Percentiles rank a stretch among this genome's conserved stretches.
These are phyloP conservation scores for Hypsizygus marmoreus DNA, from an alignment of 768 basidiomycete genomes.

Conservation along the genomic window DNA sequence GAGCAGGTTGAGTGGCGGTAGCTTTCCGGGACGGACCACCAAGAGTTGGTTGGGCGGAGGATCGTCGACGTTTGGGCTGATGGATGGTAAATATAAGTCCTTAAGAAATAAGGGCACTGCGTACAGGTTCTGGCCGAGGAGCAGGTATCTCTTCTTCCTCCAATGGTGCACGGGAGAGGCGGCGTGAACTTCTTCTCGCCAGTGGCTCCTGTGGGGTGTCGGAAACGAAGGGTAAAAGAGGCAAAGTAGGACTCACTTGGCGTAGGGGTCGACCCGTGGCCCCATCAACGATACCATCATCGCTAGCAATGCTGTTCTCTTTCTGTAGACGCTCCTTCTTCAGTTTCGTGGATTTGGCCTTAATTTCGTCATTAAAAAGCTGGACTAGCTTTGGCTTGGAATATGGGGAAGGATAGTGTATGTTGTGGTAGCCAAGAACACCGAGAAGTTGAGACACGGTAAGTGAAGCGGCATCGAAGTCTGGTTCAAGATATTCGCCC, in stretches of 20 bases:
- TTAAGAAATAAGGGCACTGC: constrained; percentile 22
- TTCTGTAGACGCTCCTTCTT: constrained; percentile 66
- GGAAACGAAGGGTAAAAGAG: constrained; percentile 5
- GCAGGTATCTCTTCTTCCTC: constrained; percentile 45
- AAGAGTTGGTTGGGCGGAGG: constrained; percentile 74
- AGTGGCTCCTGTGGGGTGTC: constrained; percentile 24
- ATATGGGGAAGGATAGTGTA: constrained; percentile 72
- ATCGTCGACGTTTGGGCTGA: constrained; percentile 78
- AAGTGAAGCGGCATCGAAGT: constrained; percentile 72
- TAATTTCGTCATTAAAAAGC: constrained; percentile 79
- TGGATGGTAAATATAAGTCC: constrained; percentile 9
- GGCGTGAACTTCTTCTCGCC: constrained; percentile 61
- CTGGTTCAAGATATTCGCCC: constrained; percentile 78
- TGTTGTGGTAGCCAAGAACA: constrained; percentile 73
- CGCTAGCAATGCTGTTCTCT: constrained; percentile 73
- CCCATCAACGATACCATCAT: constrained; percentile 82
- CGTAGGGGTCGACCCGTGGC: constrained; percentile 70
- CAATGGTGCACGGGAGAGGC: constrained; percentile 58
- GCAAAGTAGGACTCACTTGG: constrained; percentile 2
- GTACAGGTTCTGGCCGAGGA: constrained; percentile 57
- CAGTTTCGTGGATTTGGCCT: constrained; percentile 53
- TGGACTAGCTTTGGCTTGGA: constrained; percentile 78
- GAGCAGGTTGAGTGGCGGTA: constrained; percentile 40
- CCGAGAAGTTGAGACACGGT: constrained; percentile 84
- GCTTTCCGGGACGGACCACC: constrained; percentile 46